Evolutionary conservation across 345 rosid species (phyloP), one percentile per base, ranked within the genome.

Genomic region (Eucalyptus regnans): DNA sequence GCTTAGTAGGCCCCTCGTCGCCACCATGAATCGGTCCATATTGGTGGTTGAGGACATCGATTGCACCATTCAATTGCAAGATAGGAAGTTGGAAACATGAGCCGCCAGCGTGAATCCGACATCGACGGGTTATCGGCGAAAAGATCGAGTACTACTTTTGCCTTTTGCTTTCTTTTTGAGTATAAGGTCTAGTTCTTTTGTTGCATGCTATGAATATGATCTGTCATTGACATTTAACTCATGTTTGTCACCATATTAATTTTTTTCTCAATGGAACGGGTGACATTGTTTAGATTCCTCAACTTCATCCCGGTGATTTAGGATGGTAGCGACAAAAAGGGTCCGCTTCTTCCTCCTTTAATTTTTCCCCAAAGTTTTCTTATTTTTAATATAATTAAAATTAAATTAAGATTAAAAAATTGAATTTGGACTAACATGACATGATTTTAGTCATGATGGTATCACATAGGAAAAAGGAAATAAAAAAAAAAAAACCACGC

Each of bases 251-350:
- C 60, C 22, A 56, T 2, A 20, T 8, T 22, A 20, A 8, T 22
- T 22, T 56, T 56, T 56, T 56, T 56, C 11, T 56, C 5, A 0
- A 0, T 56, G 27, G 12, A 18, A 80, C 92, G 94, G 91, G 89
- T 91, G 88, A 94, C 96, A 25, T 85, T 92, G 12, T 93, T 88
- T 1, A 86, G 58, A 29, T 93, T 95, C 27, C 91, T 96, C 49
- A 97, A 96, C 89, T 96, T 96, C 94, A 51, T 51, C 54, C 54
- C 4, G 54, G 22, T 51, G 54, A 51, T 51, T 17, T 51, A 51
- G 54, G 54, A 7, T 17, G 22, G 54, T 8, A 17, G 54, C 54
- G 8, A 9, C 11, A 5, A 54, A 20, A 20, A 54, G 60, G 10
- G 27, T 22, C 13, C 1, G 50, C 27, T 27, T 4, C 93, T n/a